Conservation (phyloP, 1,284 basidiomycete species). For the Trametes pubescens region DNA sequence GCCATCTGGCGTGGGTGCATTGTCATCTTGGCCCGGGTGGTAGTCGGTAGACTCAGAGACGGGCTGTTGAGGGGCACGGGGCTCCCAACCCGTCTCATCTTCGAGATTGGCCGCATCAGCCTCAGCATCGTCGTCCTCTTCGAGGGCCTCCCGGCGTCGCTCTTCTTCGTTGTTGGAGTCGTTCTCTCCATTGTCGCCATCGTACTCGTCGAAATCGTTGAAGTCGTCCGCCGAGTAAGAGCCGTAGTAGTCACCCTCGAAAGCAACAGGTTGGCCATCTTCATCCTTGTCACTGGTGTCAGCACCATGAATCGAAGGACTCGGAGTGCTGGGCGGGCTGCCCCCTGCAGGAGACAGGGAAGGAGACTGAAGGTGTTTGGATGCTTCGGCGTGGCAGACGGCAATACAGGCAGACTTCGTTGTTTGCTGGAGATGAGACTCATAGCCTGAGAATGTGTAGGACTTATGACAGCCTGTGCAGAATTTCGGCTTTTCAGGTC, state of each 20-base stretch:
- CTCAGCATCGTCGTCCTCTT: neutral
- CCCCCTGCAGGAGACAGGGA: neutral
- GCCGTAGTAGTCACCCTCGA: slow-evolving; percentile 1
- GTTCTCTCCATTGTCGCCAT: neutral
- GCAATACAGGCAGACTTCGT: neutral
- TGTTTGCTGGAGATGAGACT: neutral
- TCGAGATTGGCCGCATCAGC: neutral
- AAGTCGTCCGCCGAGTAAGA: neutral
- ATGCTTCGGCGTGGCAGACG: neutral
- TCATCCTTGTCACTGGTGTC: neutral
- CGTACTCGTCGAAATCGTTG: slow-evolving; percentile 1
- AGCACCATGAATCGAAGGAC: neutral
- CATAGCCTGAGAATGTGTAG: neutral
- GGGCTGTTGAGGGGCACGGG: neutral
- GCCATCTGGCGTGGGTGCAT: too few species aligned
- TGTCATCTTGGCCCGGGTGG: neutral
- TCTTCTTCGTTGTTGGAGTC: neutral
- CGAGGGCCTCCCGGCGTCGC: neutral
- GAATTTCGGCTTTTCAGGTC: neutral
- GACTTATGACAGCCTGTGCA: neutral
- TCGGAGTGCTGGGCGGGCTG: neutral
- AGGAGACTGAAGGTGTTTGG: neutral
- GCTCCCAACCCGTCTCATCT: neutral
- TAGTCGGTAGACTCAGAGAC: neutral
- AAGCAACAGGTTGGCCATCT: neutral